Evolutionary conservation across 495 filamentous ascomycete species (phyloP), one percentile per base, ranked within the genome.

Genomic region (Talaromyces adpressus): DNA sequence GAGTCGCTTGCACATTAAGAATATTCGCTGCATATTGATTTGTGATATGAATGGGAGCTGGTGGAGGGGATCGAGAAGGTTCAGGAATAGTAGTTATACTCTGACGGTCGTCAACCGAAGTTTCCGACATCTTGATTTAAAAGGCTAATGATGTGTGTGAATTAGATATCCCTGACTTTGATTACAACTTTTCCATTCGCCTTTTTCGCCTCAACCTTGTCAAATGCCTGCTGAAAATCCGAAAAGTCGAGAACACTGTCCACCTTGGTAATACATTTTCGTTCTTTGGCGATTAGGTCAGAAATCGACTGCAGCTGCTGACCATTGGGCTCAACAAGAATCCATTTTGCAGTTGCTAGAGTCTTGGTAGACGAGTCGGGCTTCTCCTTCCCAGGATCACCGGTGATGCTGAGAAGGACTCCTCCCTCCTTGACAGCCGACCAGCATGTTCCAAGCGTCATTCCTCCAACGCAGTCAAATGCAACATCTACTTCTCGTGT

Each of bases 381-480:
- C 22, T 56, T 56, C 52, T 56, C 52, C 20, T 23, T 14, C 25
- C 12, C 20, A 56, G 52, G 52, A 56, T 56, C 52, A 22, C 52
- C 52, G 52, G 52, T 72, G 63, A 88, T 81, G 70, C 81, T 83
- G 45, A 85, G 61, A 51, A 85, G 54, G 32, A 65, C 67, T 4
- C 81, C 83, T 0, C 71, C 73, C 18, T 77, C 72, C 61, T 69
- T 76, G 0, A 79, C 77, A 58, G 68, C 63, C 64, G 66, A 77
- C 82, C 82, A 85, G 1, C 75, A 75, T 66, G 75, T 74, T 36
- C 67, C 66, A 18, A 85, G 69, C 9, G 77, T 70, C 67, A 71
- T 65, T 39, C 75, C 69, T 12, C 83, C 83, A 62, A 83, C 66
- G 62, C 73, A 77, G 67, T 87, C 84, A 64, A 86, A 61, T n/a